Evolutionary conservation across 1,284 basidiomycete genomes (phyloP).

Genomic region (Naganishia sp.): DNA sequence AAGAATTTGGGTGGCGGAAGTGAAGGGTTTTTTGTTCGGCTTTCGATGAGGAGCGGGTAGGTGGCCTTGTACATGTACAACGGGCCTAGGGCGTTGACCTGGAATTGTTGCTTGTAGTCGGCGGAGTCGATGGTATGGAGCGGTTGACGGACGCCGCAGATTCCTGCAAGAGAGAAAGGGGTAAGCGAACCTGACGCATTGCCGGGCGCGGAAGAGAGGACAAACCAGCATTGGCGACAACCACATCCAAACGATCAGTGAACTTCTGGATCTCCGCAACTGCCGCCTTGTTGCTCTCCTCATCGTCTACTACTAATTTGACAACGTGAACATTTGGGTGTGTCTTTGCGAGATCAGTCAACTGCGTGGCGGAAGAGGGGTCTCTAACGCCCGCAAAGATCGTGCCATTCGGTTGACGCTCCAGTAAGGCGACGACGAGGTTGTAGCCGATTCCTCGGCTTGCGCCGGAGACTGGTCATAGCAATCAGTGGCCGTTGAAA

Average conservation of each 20-base stretch:
- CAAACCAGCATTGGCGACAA: slow-evolving; percentile 32
- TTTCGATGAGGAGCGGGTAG: slow-evolving; percentile 23
- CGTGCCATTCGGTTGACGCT: slow-evolving; percentile 22
- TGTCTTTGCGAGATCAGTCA: slow-evolving; percentile 30
- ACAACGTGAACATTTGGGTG: slow-evolving; percentile 22
- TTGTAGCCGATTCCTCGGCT: slow-evolving; percentile 37
- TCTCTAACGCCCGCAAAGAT: slow-evolving; percentile 34
- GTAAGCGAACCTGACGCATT: not conserved
- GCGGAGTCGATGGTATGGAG: not conserved
- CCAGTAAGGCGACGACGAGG: slow-evolving; percentile 33
- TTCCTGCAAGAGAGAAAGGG: not conserved
- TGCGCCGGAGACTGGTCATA: slow-evolving; percentile 33
- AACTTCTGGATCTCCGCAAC: slow-evolving; percentile 30
- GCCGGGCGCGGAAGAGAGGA: not conserved
- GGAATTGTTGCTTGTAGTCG: slow-evolving; percentile 14
- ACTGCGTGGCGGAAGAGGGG: not conserved
- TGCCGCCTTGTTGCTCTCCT: slow-evolving; percentile 30
- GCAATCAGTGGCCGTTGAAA: too few relatives aligned
- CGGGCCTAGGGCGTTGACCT: slow-evolving; percentile 36
- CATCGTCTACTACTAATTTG: slow-evolving; percentile 31
- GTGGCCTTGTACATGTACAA: slow-evolving; percentile 35
- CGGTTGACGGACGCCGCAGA: not conserved
- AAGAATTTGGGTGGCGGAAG: slow-evolving; percentile 32
- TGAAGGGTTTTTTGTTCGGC: slow-evolving; percentile 9
- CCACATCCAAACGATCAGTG: slow-evolving; percentile 29